A percentile compares a stretch with the other conserved stretches of the same genome.
These are phyloP conservation scores for Dendrocalamus latiflorus DNA, from an alignment of 202 grass and related monocot genomes.

Conservation along the genomic window DNA sequence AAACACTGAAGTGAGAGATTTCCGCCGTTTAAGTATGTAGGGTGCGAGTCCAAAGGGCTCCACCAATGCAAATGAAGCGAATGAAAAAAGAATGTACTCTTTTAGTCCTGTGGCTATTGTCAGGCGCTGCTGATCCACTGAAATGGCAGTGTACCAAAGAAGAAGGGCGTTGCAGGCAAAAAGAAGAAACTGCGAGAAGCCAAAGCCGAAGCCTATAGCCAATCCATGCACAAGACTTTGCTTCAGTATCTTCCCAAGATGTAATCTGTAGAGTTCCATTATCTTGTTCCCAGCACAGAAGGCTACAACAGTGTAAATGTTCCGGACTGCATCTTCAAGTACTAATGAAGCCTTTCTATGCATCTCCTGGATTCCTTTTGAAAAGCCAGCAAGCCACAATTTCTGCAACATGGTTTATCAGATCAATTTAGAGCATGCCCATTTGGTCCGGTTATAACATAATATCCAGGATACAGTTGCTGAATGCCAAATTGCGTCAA, in stretches of 20 bases:
- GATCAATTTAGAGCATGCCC: too few relatives aligned
- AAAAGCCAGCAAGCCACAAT: conserved; percentile 99
- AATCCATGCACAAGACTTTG: conserved; percentile 82
- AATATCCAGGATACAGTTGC: conserved; percentile 1
- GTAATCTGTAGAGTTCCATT: conserved; percentile 87
- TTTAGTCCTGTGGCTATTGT: conserved; percentile 79
- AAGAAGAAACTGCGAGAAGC: conserved; percentile 94
- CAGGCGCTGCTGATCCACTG: conserved; percentile 55
- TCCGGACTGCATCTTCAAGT: conserved; percentile 96
- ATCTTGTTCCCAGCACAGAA: conserved; percentile 99
- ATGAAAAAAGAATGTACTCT: conserved; percentile 94
- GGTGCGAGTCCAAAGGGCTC: conserved; percentile 96
- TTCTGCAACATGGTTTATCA: conserved; percentile 89
- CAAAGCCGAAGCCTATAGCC: conserved; percentile 85
- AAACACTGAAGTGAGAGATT: conserved; percentile 87
- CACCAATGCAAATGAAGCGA: conserved; percentile 92
- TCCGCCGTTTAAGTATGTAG: conserved; percentile 93
- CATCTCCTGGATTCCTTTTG: conserved; percentile 98
- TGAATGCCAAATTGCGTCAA: conserved; percentile 3
- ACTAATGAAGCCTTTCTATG: conserved; percentile 97
- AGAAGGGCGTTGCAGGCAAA: conserved; percentile 97
- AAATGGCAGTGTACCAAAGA: conserved; percentile 87
- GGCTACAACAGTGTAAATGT: conserved; percentile 98
- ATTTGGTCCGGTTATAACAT: conserved; percentile 11
- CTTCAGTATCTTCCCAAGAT: conserved; percentile 81